Percentiles rank a stretch among this genome's conserved stretches.
Conservation (phyloP, 2,329 filamentous ascomycete genomes). For the Xylaria sp. region DNA sequence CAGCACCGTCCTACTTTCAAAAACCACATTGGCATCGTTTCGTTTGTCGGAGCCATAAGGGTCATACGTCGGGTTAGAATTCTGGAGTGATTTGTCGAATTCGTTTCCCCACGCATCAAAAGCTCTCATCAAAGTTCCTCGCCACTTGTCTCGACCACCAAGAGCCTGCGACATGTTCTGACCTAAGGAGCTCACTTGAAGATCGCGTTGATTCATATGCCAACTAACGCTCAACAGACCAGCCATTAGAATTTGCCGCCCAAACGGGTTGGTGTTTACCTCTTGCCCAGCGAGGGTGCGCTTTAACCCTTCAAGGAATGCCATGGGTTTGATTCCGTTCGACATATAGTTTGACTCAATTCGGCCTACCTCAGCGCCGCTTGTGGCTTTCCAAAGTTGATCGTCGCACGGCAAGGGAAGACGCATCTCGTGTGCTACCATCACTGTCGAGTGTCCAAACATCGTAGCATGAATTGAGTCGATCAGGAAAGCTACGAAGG, state of each 20-base stretch:
- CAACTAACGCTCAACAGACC: constrained; percentile 92
- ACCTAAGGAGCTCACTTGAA: constrained; percentile 88
- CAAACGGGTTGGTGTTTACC: constrained; percentile 92
- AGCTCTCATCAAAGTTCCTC: constrained; percentile 82
- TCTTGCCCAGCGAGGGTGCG: constrained; percentile 85
- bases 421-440: constrained; percentile 96
- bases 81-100: constrained; percentile 84
- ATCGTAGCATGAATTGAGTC: constrained; percentile 97
- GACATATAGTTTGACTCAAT: constrained; percentile 83
- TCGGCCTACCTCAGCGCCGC: constrained; percentile 84
- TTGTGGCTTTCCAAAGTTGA: constrained; percentile 89
- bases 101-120: constrained; percentile 95
- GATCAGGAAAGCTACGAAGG: constrained; percentile 93
- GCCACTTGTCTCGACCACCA: constrained; percentile 91
- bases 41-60: constrained; percentile 71
- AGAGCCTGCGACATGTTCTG: constrained; percentile 78
- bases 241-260: constrained; percentile 92
- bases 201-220: constrained; percentile 97
- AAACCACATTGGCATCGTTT: constrained; percentile 73
- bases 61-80: constrained; percentile 63
- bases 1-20: constrained; percentile 87
- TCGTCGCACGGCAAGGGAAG: constrained; percentile 93
- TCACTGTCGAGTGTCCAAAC: constrained; percentile 96
- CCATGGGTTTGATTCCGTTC: constrained; percentile 84
- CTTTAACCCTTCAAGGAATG: constrained; percentile 92